A percentile compares a stretch with the other conserved stretches of the same genome.
Evolutionary conservation across 352 stramenopile species (phyloP).

Genomic region (Pythium graminicola): DNA sequence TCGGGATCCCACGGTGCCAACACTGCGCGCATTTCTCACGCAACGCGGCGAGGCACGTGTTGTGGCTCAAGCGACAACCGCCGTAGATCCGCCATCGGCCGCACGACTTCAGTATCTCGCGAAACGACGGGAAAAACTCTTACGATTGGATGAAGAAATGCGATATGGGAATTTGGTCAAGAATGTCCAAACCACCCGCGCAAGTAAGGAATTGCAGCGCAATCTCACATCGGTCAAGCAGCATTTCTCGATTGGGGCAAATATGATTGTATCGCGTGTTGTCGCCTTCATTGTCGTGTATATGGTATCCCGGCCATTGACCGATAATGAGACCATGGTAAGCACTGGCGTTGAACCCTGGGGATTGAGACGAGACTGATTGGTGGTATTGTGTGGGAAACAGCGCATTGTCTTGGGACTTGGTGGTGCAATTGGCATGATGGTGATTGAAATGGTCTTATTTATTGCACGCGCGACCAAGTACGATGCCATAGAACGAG

Average conservation of each 20-base stretch:
- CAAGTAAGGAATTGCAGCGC: conserved; percentile 37
- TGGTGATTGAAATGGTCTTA: conserved; percentile 85
- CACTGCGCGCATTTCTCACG: conserved; percentile 16
- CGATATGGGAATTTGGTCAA: conserved; percentile 64
- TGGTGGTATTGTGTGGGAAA: background rate
- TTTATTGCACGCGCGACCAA: conserved; percentile 75
- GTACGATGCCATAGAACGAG: conserved; percentile 47
- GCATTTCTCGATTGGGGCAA: conserved; percentile 76
- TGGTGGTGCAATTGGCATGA: conserved; percentile 72
- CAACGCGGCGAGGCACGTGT: conserved; percentile 1
- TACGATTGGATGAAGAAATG: conserved; percentile 76
- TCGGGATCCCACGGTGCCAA: conserved; percentile 4
- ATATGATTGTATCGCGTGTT: conserved; percentile 79
- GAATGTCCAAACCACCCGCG: conserved; percentile 56
- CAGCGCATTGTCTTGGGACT: conserved; percentile 64
- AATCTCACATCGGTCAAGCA: conserved; percentile 63
- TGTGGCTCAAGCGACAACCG: background rate
- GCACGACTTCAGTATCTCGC: conserved; percentile 30
- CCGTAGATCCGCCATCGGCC: conserved; percentile 10
- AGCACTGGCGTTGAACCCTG: background rate
- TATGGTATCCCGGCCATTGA: conserved; percentile 58
- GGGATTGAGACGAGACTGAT: background rate
- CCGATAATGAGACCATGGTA: conserved; percentile 73
- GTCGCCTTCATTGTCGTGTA: conserved; percentile 79
- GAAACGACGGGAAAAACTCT: conserved; percentile 50